Conservation (phyloP, 2,329 filamentous ascomycete genomes). For the Bipolaris sorokiniana region DNA sequence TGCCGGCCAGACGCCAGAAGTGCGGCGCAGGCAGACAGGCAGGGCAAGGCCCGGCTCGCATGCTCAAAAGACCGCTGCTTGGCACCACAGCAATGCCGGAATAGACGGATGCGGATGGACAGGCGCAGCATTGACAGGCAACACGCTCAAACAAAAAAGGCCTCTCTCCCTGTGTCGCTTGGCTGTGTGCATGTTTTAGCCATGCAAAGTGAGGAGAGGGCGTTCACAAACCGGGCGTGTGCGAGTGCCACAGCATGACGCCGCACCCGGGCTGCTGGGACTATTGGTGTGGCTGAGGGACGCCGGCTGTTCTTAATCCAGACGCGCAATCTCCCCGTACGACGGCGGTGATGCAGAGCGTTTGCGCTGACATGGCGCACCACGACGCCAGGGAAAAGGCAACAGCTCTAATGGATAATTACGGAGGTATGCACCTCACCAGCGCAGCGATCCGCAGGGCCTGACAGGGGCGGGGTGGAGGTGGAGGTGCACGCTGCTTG, state of each 20-base stretch:
- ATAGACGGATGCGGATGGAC: constrained; percentile 1
- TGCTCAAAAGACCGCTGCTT: constrained; percentile 3
- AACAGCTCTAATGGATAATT: no score
- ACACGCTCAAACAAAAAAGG: not conserved
- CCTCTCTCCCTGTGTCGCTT: constrained; percentile 12
- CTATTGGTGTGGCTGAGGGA: constrained; percentile 21
- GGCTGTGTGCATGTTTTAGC: not conserved
- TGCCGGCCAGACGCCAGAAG: constrained; percentile 8
- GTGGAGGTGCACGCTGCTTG: not conserved
- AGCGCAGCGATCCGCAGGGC: not conserved
- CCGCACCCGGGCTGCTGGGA: constrained; percentile 16
- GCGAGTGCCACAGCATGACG: constrained; percentile 19
- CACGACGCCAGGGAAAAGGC: not conserved
- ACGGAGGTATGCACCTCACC: not conserved
- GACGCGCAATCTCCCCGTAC: constrained; percentile 25
- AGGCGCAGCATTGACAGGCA: not conserved
- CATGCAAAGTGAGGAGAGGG: not conserved
- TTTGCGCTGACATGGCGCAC: not conserved
- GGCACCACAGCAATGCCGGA: constrained; percentile 1
- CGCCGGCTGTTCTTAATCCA: constrained; percentile 19
- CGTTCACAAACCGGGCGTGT: constrained; percentile 8
- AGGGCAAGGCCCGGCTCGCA: constrained; percentile 13
- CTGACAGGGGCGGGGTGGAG: not conserved
- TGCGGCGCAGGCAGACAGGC: constrained; percentile 6
- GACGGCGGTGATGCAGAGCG: not conserved